Evolutionary conservation across 495 filamentous ascomycete genomes (phyloP).

Genomic region (Xanthoparmelia taractica): DNA sequence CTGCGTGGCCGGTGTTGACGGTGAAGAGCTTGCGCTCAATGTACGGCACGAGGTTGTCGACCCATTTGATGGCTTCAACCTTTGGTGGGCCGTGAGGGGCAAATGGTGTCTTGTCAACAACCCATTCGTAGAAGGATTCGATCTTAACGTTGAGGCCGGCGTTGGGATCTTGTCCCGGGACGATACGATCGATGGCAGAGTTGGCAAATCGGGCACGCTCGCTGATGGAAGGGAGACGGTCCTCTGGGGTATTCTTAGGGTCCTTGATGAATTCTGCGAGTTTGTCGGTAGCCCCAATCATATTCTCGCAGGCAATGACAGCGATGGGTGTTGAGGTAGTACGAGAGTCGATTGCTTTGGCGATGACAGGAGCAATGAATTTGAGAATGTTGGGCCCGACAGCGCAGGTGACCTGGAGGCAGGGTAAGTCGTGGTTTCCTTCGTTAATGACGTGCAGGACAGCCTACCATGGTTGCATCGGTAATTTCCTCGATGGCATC

Average conservation of each 20-base stretch:
- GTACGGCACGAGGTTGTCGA: conserved; percentile 83
- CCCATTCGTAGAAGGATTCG: conserved; percentile 98
- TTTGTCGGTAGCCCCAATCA: conserved; percentile 82
- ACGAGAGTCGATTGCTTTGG: conserved; percentile 77
- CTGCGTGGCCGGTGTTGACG: conserved; percentile 95
- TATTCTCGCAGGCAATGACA: conserved; percentile 97
- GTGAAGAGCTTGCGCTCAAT: conserved; percentile 99
- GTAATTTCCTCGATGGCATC: conserved; percentile 79
- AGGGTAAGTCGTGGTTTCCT: background rate
- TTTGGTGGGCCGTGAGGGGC: conserved; percentile 53
- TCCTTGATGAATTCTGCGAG: conserved; percentile 75
- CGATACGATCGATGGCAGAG: conserved; percentile 95
- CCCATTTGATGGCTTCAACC: conserved; percentile 85
- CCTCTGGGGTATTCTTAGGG: conserved; percentile 51
- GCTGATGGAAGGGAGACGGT: conserved; percentile 51
- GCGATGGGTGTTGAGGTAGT: conserved; percentile 64
- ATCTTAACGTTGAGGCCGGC: conserved; percentile 84
- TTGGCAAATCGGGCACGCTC: conserved; percentile 79
- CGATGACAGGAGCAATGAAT: conserved; percentile 89
- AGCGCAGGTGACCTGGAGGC: conserved; percentile 66
- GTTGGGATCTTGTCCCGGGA: conserved; percentile 73
- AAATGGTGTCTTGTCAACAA: conserved; percentile 81
- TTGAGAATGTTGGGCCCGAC: conserved; percentile 93
- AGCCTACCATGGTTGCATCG: conserved; percentile 60
- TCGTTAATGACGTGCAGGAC: background rate